Conservation (phyloP, 2,329 filamentous ascomycete genomes). For the Beauveria caledonica region DNA sequence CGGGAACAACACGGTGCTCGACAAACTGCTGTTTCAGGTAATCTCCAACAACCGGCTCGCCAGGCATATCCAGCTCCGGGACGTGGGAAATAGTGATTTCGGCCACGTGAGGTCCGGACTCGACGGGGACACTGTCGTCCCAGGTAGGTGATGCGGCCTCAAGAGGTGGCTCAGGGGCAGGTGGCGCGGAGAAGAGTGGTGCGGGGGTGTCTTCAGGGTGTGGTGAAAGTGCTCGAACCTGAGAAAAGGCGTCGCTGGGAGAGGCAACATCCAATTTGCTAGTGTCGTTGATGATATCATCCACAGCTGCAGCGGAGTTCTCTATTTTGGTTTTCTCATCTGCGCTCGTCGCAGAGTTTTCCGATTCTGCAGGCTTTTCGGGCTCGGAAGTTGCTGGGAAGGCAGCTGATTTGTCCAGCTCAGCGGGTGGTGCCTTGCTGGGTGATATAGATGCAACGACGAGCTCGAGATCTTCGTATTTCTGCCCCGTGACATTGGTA, state of each 20-base stretch:
- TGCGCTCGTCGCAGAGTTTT: constrained; percentile 14
- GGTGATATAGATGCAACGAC: constrained; percentile 52
- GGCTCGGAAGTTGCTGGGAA: background rate
- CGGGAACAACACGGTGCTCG: constrained; percentile 86
- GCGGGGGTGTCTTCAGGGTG: constrained; percentile 61
- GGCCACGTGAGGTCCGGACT: background rate
- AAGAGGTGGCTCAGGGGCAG: constrained; percentile 21
- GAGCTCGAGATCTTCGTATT: constrained; percentile 48
- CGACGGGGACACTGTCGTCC: background rate
- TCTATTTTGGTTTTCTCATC: constrained; percentile 10
- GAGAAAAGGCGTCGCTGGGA: background rate
- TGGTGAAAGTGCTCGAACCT: constrained; percentile 33
- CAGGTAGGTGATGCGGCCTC: constrained; percentile 15
- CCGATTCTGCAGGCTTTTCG: background rate
- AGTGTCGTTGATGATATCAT: background rate
- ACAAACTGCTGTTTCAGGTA: constrained; percentile 95
- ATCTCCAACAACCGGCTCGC: constrained; percentile 79
- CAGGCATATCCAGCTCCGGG: constrained; percentile 12
- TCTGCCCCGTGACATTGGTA: constrained; percentile 42
- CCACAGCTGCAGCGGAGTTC: constrained; percentile 10
- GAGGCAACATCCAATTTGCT: constrained; percentile 8
- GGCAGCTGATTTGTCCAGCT: constrained; percentile 18
- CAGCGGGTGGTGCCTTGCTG: constrained; percentile 23
- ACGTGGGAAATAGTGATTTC: constrained; percentile 8
- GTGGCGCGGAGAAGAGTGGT: constrained; percentile 41